These are phyloP conservation scores for Tetraselmis chui DNA, from an alignment of 139 green algal species.

Conservation along the genomic window DNA sequence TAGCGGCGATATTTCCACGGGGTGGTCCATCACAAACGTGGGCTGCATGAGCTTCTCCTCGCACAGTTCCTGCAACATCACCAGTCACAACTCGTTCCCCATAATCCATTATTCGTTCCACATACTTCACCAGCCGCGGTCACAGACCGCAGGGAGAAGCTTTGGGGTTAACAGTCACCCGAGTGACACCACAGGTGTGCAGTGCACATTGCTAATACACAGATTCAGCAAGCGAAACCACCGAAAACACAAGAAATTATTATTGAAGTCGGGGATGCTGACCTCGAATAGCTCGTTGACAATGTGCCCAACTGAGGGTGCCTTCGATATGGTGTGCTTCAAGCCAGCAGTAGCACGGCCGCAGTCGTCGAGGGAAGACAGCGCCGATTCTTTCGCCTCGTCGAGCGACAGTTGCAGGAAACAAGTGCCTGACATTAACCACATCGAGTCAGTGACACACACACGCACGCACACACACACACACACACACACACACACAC, in stretches of 20 bases:
- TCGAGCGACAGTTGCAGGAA: not conserved
- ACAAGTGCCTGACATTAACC: not conserved
- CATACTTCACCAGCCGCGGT: no score
- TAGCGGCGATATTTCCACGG: conserved; percentile 87
- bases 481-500: no score
- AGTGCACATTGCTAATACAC: no score
- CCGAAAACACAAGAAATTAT: not conserved
- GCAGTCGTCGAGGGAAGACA: not conserved
- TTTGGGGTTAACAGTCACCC: no score
- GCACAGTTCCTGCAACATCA: not conserved
- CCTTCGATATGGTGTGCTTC: not conserved
- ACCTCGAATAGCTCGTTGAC: conserved; percentile 94
- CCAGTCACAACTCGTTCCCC: no score
- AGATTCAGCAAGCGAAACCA: no score
- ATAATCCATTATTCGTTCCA: no score
- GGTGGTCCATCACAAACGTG: conserved; percentile 95
- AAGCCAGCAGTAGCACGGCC: conserved; percentile 1
- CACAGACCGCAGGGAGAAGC: no score
- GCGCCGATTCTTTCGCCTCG: not conserved
- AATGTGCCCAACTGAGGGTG: conserved; percentile 51
- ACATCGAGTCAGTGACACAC: no score
- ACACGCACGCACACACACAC: no score
- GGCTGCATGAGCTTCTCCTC: conserved; percentile 58
- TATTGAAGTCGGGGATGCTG: not conserved
- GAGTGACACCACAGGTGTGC: no score